A percentile compares a stretch with the other conserved stretches of the same genome.
Conservation (phyloP, 1,284 basidiomycete species). For the Schizopora paradoxa region DNA sequence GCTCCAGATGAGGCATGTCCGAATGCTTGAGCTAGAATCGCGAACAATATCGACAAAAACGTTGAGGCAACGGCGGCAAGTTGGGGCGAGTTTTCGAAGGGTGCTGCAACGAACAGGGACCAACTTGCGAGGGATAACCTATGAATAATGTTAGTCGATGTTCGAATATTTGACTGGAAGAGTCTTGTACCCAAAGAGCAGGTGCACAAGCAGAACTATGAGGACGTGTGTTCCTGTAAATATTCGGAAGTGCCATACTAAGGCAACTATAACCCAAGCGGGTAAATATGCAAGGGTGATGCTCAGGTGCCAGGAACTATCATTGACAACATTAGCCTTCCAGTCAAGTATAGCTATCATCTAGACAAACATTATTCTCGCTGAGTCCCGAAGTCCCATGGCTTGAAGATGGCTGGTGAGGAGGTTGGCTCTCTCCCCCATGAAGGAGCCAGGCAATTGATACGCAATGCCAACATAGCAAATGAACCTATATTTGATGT, state of each 20-base stretch:
- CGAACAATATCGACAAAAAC: constrained; percentile 58
- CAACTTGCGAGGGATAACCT: constrained; percentile 58
- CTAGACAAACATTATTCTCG: constrained; percentile 49
- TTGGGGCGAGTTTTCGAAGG: constrained; percentile 69
- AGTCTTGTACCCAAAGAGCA: constrained; percentile 48
- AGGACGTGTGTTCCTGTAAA: constrained; percentile 59
- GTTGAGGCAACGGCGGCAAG: constrained; percentile 66
- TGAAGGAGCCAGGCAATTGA: constrained; percentile 64
- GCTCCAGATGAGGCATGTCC: constrained; percentile 38
- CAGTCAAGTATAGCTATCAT: background rate
- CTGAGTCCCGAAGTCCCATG: constrained; percentile 67
- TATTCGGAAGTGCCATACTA: constrained; percentile 60
- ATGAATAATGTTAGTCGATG: constrained; percentile 19
- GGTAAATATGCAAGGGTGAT: constrained; percentile 52
- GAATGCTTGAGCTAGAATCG: constrained; percentile 63
- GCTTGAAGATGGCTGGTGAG: constrained; percentile 66
- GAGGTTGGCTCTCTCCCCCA: constrained; percentile 53
- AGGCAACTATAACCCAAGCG: constrained; percentile 60
- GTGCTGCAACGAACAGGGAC: constrained; percentile 63
- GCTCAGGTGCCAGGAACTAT: constrained; percentile 63
- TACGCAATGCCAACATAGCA: constrained; percentile 66
- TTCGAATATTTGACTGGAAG: constrained; percentile 20
- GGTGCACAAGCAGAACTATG: constrained; percentile 57
- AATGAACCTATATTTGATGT: constrained; percentile 42
- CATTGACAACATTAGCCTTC: background rate